phyloP scores from a whole-genome alignment of 495 filamentous ascomycete genomes.

The Trichoderma erinaceum region DNA sequence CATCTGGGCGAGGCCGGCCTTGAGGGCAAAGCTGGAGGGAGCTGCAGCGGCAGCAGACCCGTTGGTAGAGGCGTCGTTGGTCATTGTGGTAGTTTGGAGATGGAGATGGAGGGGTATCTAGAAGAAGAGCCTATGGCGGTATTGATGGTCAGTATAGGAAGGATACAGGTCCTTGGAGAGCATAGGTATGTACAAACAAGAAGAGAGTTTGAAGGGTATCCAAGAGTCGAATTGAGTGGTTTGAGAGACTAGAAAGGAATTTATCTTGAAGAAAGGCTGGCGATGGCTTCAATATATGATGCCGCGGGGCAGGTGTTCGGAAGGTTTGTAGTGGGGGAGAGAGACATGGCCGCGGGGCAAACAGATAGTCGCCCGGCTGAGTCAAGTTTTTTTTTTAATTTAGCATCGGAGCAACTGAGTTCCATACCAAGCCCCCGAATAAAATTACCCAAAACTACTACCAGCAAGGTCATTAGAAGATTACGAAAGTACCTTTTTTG shows the following conservation, averaged over 20 bases:
- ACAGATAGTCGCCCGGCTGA: not conserved
- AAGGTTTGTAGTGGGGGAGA: not conserved
- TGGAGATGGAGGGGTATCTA: not conserved
- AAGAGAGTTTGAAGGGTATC: not conserved
- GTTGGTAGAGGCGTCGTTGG: conserved; percentile 18
- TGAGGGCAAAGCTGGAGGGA: conserved; percentile 58
- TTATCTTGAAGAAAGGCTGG: not conserved
- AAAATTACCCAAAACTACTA: too few species aligned
- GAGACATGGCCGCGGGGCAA: not conserved
- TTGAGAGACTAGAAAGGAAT: not conserved
- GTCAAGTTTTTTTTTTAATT: not conserved
- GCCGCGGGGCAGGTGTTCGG: not conserved
- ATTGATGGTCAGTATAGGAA: not conserved
- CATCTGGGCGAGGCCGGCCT: conserved; percentile 94
- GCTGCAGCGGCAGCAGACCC: conserved; percentile 21
- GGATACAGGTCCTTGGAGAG: not conserved
- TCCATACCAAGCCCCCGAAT: too few species aligned
- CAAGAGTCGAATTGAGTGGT: not conserved
- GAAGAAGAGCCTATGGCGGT: not conserved
- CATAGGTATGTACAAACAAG: not conserved
- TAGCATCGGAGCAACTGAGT: too few species aligned
- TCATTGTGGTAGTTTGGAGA: conserved; percentile 2
- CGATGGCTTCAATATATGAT: conserved; percentile 6
- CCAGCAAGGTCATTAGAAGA: too few species aligned
- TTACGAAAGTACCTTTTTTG: too few species aligned